Conservation (phyloP, 129 eudicot genomes). For the Lonicera japonica region DNA sequence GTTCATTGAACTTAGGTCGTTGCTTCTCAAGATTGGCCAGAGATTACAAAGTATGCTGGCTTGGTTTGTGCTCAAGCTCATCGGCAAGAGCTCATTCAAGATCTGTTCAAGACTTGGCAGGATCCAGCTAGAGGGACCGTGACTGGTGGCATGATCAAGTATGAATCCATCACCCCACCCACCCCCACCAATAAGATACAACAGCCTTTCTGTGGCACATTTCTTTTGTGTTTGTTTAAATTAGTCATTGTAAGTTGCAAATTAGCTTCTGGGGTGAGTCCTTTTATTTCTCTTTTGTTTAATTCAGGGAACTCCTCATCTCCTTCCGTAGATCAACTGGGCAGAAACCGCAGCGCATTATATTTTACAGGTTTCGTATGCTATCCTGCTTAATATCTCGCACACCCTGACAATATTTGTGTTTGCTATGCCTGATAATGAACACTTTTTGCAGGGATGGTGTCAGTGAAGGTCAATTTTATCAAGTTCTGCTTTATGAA, state of each 20-base stretch:
- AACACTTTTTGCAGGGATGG: slow-evolving; percentile 58
- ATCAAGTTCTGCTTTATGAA: slow-evolving; percentile 81
- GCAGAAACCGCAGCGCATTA: slow-evolving; percentile 68
- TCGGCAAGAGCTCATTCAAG: slow-evolving; percentile 87
- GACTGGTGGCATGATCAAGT: slow-evolving; percentile 93
- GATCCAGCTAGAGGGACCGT: slow-evolving; percentile 62
- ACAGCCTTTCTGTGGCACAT: neutral
- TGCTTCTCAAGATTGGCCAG: slow-evolving; percentile 97
- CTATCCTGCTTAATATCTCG: neutral
- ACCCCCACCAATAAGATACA: neutral
- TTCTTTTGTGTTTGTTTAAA: neutral
- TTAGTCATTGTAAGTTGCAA: too few relatives aligned
- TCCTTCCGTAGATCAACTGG: slow-evolving; percentile 82
- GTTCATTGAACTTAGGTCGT: slow-evolving; percentile 50
- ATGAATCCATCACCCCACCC: slow-evolving; percentile 7
- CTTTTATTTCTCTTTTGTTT: neutral
- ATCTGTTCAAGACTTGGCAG: slow-evolving; percentile 74
- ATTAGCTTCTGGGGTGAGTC: neutral
- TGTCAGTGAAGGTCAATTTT: slow-evolving; percentile 91
- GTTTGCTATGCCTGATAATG: slow-evolving; percentile 1
- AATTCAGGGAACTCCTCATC: slow-evolving; percentile 66
- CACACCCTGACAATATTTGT: neutral
- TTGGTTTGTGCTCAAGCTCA: slow-evolving; percentile 92
- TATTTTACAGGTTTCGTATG: slow-evolving; percentile 60
- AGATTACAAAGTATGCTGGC: slow-evolving; percentile 86